These are phyloP conservation scores for Aspergillus puulaauensis DNA, from an alignment of 2,329 filamentous ascomycete species.

Conservation along the genomic window DNA sequence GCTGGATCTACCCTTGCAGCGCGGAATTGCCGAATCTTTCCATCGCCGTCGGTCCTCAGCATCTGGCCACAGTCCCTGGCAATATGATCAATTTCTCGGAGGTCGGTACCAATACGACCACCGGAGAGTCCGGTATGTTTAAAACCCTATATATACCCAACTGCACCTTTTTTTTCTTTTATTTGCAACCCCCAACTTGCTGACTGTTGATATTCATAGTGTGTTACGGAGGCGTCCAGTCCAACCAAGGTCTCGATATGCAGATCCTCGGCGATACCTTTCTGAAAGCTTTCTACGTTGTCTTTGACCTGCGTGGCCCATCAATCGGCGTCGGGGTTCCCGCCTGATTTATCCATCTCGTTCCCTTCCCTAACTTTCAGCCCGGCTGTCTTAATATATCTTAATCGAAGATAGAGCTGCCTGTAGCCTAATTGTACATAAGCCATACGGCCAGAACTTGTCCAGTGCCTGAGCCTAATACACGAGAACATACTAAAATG, in stretches of 20 bases:
- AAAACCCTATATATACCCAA: not conserved
- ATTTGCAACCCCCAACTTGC: not conserved
- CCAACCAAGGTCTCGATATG: constrained; percentile 55
- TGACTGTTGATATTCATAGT: constrained; percentile 34
- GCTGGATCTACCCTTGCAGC: constrained; percentile 60
- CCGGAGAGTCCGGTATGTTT: constrained; percentile 38
- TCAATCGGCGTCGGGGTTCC: constrained; percentile 54
- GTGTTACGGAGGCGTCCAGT: constrained; percentile 61
- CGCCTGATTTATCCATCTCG: constrained; percentile 4
- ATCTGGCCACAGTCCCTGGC: constrained; percentile 55
- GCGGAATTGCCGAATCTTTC: constrained; percentile 54
- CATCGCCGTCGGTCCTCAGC: constrained; percentile 53
- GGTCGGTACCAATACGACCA: constrained; percentile 45
- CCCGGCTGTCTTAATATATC: constrained; percentile 5
- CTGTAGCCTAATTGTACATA: constrained; percentile 3
- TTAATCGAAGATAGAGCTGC: constrained; percentile 9
- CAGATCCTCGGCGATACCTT: constrained; percentile 62
- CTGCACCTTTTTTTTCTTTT: not conserved
- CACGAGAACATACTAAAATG: no score
- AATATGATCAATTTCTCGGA: constrained; percentile 57
- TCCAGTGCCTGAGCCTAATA: not conserved
- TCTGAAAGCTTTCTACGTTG: constrained; percentile 60
- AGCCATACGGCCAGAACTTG: not conserved
- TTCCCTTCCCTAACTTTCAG: not conserved
- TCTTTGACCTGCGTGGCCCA: constrained; percentile 54